Conservation (phyloP, 441 rosid genomes). For the Theobroma grandiflorum region DNA sequence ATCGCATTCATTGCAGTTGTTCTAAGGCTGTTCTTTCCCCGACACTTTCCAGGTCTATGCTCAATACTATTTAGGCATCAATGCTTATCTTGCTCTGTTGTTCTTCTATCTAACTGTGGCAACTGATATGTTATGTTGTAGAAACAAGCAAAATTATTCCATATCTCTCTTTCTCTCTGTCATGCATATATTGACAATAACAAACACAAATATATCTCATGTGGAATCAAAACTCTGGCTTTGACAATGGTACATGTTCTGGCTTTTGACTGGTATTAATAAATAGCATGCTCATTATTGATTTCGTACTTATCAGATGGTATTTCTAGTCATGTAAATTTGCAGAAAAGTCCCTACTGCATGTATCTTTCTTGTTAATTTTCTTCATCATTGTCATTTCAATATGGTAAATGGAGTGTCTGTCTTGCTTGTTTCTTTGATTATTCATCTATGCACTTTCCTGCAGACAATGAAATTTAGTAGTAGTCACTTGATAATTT, state of each 20-base stretch:
- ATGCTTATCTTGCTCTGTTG: background rate
- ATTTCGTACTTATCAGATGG: background rate
- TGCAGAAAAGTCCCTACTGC: background rate
- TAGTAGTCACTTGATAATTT: background rate
- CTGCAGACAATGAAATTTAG: background rate
- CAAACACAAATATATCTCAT: background rate
- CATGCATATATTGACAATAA: too few relatives aligned
- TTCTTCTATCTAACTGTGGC: background rate
- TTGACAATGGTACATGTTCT: too few relatives aligned
- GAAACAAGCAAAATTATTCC: background rate
- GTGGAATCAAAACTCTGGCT: background rate
- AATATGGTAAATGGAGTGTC: background rate
- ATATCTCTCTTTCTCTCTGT: background rate
- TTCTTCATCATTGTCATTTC: background rate
- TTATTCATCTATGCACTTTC: too few relatives aligned
- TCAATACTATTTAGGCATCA: background rate
- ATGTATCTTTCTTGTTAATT: background rate
- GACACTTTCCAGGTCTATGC: slow-evolving; percentile 71
- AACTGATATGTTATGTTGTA: background rate
- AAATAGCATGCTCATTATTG: background rate
- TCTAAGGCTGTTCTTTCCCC: slow-evolving; percentile 81
- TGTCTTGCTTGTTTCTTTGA: background rate
- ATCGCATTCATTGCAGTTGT: slow-evolving; percentile 78
- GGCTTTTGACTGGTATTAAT: background rate
- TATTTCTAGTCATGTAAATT: background rate